Percentiles rank a stretch among this genome's conserved stretches.
phyloP scores from a whole-genome alignment of 2,329 filamentous ascomycete species.

The Diaporthe citrichinensis region DNA sequence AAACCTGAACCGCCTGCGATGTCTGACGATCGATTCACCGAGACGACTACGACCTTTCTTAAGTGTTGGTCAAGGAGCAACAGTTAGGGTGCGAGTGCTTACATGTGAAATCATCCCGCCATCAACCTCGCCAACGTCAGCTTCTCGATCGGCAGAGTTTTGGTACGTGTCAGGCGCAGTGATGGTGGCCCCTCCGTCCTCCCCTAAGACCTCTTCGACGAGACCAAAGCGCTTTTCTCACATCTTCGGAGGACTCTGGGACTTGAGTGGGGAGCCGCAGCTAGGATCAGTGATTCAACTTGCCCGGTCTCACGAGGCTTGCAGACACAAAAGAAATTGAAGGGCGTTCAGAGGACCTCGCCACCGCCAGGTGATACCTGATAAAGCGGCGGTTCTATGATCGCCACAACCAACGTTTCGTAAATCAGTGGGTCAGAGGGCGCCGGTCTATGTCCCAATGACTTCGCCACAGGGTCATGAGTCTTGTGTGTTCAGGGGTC shows the following conservation, averaged over 20 bases:
- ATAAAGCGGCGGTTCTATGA: not conserved
- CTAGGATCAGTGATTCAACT: not conserved
- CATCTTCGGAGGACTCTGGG: not conserved
- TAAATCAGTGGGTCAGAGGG: not conserved
- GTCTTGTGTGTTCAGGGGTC: not conserved
- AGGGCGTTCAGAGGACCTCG: not conserved
- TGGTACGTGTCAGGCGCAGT: not conserved
- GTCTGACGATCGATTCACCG: not conserved
- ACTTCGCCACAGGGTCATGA: constrained; percentile 7
- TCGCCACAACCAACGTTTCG: not conserved
- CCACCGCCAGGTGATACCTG: not conserved
- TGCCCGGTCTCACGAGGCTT: not conserved
- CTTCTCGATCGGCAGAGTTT: not conserved
- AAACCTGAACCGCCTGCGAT: not conserved
- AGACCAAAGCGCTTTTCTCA: not conserved
- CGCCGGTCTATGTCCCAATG: not conserved
- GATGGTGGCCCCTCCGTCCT: not conserved
- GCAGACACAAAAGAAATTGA: not conserved
- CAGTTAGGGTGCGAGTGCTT: not conserved
- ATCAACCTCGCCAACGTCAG: not conserved
- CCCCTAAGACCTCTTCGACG: too few relatives aligned
- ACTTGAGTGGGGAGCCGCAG: too few relatives aligned
- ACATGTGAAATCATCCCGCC: not conserved
- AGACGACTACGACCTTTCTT: not conserved
- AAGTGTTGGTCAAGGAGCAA: not conserved